Conservation (phyloP, 139 green algal genomes). For the Auxenochlorella protothecoides region DNA sequence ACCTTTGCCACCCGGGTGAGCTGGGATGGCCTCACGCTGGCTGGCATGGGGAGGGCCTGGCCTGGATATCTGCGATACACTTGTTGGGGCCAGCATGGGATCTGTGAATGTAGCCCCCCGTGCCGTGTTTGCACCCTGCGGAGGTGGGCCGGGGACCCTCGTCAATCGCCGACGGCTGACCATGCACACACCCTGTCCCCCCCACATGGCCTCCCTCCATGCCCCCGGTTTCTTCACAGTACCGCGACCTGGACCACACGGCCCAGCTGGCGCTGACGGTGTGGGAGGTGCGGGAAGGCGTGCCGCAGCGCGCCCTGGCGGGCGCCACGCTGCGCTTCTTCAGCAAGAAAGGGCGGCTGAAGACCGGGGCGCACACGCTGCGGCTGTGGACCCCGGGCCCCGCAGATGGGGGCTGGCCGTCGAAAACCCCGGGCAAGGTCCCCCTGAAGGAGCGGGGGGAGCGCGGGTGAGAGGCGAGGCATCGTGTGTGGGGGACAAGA, state of each 20-base stretch:
- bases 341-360: constrained; percentile 74
- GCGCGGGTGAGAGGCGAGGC: constrained; percentile 18
- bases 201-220: background rate
- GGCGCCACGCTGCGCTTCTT: constrained; percentile 66
- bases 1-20: constrained; percentile 61
- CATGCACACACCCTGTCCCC: background rate
- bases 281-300: constrained; percentile 36
- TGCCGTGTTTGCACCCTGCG: background rate
- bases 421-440: constrained; percentile 63
- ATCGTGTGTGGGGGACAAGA: background rate
- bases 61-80: no score
- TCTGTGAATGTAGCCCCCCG: background rate
- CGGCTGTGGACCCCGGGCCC: constrained; percentile 39
- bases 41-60: no score
- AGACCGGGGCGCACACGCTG: constrained; percentile 60
- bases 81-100: background rate
- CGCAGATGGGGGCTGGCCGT: constrained; percentile 40
- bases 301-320: constrained; percentile 34
- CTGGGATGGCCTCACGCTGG: no score
- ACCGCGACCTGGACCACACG: constrained; percentile 67
- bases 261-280: constrained; percentile 61
- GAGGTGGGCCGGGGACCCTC: background rate
- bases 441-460: constrained; percentile 42
- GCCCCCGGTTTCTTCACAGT: constrained; percentile 30
- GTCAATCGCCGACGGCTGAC: background rate